A percentile compares a stretch with the other conserved stretches of the same genome.
Evolutionary conservation across 441 rosid species (phyloP).

Genomic region (Populus hybrid): DNA sequence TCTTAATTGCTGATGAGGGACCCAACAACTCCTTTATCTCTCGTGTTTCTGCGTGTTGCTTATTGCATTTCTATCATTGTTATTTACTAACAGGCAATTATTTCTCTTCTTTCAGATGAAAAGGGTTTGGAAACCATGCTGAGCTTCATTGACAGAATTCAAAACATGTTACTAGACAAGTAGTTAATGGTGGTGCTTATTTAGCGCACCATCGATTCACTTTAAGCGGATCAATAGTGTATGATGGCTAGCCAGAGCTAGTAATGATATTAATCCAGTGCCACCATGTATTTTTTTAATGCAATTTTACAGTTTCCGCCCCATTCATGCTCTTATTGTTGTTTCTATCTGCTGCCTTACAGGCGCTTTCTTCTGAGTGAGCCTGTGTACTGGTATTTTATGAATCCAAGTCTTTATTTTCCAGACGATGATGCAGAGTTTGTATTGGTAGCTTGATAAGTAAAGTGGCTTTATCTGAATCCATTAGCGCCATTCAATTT

Average conservation of each 20-base stretch:
- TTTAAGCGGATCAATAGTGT: not conserved
- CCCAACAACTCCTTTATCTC: not conserved
- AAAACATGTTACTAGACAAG: slow-evolving; percentile 26
- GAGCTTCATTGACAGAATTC: slow-evolving; percentile 49
- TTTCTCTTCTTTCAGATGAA: slow-evolving; percentile 45
- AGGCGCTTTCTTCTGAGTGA: not conserved
- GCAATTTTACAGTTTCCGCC: not conserved
- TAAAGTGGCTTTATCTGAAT: not conserved
- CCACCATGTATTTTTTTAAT: not conserved
- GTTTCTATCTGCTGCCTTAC: not conserved
- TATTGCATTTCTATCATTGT: not conserved
- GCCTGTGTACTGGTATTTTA: not conserved
- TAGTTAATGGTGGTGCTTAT: not conserved
- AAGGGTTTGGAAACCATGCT: slow-evolving; percentile 39
- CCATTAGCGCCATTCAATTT: not conserved
- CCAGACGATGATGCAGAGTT: not conserved
- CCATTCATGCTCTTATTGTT: too few relatives aligned
- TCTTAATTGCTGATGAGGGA: not conserved
- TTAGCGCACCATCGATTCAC: not conserved
- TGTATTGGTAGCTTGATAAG: not conserved
- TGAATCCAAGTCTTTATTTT: not conserved
- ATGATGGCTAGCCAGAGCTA: not conserved
- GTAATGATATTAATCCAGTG: not conserved
- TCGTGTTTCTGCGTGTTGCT: too few relatives aligned
- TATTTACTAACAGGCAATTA: not conserved